phyloP scores from a whole-genome alignment of 2,329 filamentous ascomycete genomes.

The Alternaria infectoria region DNA sequence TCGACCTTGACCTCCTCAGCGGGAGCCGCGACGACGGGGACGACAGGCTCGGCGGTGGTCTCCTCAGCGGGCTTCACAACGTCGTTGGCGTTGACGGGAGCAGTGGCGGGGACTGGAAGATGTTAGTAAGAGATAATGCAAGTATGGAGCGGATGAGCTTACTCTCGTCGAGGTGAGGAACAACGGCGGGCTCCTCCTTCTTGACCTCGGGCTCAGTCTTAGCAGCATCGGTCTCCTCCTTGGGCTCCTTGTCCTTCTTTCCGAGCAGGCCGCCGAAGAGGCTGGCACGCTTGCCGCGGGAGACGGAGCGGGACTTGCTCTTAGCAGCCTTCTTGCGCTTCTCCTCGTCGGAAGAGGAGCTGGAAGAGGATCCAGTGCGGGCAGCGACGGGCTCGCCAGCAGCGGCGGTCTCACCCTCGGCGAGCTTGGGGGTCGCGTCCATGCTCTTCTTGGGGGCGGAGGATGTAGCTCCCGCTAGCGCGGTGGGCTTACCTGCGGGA shows the following conservation, averaged over 20 bases:
- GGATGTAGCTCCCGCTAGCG: constrained; percentile 47
- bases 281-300: constrained; percentile 62
- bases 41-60: constrained; percentile 55
- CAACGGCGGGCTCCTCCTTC: constrained; percentile 36
- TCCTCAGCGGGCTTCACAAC: constrained; percentile 35
- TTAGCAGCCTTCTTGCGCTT: constrained; percentile 56
- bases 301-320: constrained; percentile 66
- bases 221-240: constrained; percentile 49
- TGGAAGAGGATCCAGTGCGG: constrained; percentile 49
- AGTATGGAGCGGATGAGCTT: constrained; percentile 11
- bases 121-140: constrained; percentile 11
- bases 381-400: constrained; percentile 28
- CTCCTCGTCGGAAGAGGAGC: constrained; percentile 54
- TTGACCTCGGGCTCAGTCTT: constrained; percentile 43
- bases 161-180: constrained; percentile 42
- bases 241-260: constrained; percentile 65
- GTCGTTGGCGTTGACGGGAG: constrained; percentile 44
- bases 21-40: constrained; percentile 14
- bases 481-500: constrained; percentile 48
- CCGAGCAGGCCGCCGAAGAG: constrained; percentile 64
- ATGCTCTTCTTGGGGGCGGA: constrained; percentile 57
- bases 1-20: constrained; percentile 53
- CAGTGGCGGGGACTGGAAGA: constrained; percentile 34
- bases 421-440: constrained; percentile 52
- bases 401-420: constrained; percentile 37